Evolutionary conservation across 331 rosid genomes (phyloP), one percentile per base, ranked within the genome.

Genomic region (Pyrus hybrid): DNA sequence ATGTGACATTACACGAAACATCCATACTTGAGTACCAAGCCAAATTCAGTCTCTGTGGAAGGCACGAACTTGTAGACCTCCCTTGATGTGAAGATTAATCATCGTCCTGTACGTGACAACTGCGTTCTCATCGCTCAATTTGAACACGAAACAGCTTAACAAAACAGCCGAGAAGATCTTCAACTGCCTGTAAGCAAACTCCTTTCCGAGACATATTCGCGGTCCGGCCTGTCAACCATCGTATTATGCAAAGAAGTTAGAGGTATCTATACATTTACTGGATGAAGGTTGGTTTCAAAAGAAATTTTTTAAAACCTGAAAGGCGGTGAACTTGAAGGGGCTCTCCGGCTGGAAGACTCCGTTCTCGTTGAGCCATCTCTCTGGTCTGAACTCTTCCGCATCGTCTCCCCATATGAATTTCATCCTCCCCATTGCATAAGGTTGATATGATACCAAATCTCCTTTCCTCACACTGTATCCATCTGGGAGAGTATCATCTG

Each of bases 361-460:
- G 71, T 85, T 82, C 70, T 80, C 79, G 70, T 90, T 83, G 16
- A 93, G 85, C 96, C 94, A 93, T 85, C 98, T 88, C 77, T 90
- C 93, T 56, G 98, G 98, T 69, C 74, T 86, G 68, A 80, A 93
- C 21, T 85, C 84, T 74, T 87, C 97, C 6, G 94, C 97, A 79
- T 93, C 91, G 5, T 90, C 90, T 33, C 98, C 97, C 98, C 97
- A 93, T 71, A 93, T 61, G 82, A 86, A 83, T 63, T 90, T 87
- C 98, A 93, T 93, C 86, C 97, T 71, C 29, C 96, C 98, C 98
- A 93, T 93, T 67, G 98, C 97, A 74, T 87, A 93, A 28, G 98
- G 96, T 77, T 88, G 97, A 77, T 93, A 91, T 6, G 84, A 51
- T 43, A 91, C 84, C 83, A 81, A 25, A 70, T 90, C 93, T 72